Conservation (phyloP, 1,284 basidiomycete species). For the Trametes sp. region DNA sequence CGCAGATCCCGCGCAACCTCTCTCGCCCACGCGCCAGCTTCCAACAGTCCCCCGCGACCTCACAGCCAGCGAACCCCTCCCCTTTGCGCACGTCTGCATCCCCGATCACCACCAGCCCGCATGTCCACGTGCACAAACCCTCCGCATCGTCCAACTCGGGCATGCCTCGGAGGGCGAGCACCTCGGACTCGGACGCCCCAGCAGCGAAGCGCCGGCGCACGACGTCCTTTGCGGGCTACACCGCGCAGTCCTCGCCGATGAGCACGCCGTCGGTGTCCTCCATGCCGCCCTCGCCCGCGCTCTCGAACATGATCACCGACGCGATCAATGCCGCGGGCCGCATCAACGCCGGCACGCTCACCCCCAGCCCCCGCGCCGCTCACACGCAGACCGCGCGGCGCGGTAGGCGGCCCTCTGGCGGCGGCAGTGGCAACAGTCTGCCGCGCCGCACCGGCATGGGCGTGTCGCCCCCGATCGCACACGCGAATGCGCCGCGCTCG, state of each 20-base stretch:
- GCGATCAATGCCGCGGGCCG: slow-evolving; percentile 29
- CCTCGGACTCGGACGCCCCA: background rate
- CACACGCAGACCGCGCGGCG: no score
- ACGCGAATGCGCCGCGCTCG: background rate
- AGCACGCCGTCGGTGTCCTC: slow-evolving; percentile 25
- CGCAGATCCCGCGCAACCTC: slow-evolving; percentile 13
- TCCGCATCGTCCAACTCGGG: background rate
- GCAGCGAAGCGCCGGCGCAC: slow-evolving; percentile 19
- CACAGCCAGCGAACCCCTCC: background rate
- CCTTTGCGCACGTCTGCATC: no score
- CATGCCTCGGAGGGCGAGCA: no score
- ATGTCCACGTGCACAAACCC: background rate
- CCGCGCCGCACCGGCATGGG: slow-evolving; percentile 11
- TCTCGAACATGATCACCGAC: slow-evolving; percentile 29
- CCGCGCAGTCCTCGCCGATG: slow-evolving; percentile 33
- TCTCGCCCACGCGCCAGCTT: background rate
- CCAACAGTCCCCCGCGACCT: slow-evolving; percentile 2
- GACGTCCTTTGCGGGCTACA: slow-evolving; percentile 26
- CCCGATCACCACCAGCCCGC: background rate
- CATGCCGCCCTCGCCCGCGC: slow-evolving; percentile 29
- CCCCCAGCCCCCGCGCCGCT: background rate
- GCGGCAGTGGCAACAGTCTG: no score
- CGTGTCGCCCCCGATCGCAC: no score
- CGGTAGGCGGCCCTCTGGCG: no score
- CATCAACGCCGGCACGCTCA: slow-evolving; percentile 9